phyloP scores from a whole-genome alignment of 495 filamentous ascomycete species.

The Penicillium pancosmium region DNA sequence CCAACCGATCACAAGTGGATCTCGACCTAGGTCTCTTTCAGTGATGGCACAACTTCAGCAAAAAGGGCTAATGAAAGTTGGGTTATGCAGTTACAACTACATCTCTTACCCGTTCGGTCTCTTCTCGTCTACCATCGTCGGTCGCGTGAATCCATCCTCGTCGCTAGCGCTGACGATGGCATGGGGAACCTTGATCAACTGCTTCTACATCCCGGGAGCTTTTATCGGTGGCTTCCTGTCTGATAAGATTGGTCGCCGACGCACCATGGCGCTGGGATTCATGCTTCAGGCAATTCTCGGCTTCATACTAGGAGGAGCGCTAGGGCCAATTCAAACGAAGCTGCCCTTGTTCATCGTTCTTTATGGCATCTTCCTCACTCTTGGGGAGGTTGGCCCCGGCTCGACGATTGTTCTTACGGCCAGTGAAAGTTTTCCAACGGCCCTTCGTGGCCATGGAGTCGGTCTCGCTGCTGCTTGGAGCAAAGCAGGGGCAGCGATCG shows the following conservation, averaged over 20 bases:
- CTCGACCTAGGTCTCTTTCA: background rate
- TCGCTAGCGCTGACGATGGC: constrained; percentile 62
- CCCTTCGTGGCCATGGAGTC: constrained; percentile 79
- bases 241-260: constrained; percentile 68
- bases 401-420: constrained; percentile 74
- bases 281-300: constrained; percentile 65
- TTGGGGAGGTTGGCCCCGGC: constrained; percentile 78
- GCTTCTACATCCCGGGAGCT: constrained; percentile 79
- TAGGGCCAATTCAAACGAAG: constrained; percentile 55
- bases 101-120: constrained; percentile 43
- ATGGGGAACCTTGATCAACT: constrained; percentile 77
- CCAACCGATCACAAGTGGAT: constrained; percentile 1
- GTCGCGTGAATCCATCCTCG: constrained; percentile 44
- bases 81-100: constrained; percentile 37
- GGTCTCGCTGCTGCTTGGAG: constrained; percentile 76
- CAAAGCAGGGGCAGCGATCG: constrained; percentile 80
- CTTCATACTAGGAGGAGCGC: constrained; percentile 71
- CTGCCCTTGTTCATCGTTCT: constrained; percentile 73
- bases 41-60: background rate
- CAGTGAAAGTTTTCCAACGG: constrained; percentile 68
- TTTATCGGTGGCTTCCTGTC: constrained; percentile 68
- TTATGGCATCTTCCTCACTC: constrained; percentile 67
- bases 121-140: constrained; percentile 42
- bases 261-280: constrained; percentile 64
- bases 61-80: background rate